Conservation (phyloP, 2,329 filamentous ascomycete genomes). For the Drechslerella coelobrocha region DNA sequence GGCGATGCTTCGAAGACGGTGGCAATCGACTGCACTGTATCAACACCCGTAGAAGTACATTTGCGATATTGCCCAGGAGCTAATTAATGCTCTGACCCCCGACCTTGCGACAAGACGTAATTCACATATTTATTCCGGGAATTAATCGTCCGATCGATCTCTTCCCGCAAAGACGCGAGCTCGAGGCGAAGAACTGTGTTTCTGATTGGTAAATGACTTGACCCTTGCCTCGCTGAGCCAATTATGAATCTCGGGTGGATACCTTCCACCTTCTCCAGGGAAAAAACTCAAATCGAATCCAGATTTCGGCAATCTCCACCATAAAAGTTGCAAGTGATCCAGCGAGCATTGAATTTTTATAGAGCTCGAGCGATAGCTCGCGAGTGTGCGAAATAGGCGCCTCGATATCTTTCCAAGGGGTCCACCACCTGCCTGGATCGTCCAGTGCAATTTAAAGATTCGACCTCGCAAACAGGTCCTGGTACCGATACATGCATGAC, state of each 20-base stretch:
- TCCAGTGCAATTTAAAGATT: slow-evolving; percentile 36
- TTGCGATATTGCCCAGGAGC: no score
- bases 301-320: slow-evolving; percentile 47
- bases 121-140: slow-evolving; percentile 13
- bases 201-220: slow-evolving; percentile 11
- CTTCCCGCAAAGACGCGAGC: slow-evolving; percentile 4
- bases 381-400: background rate
- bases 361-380: slow-evolving; percentile 12
- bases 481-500: background rate
- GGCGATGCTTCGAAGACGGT: no score
- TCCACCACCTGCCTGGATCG: slow-evolving; percentile 30
- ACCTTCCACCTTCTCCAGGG: slow-evolving; percentile 36
- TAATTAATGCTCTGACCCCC: no score
- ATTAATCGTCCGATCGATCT: slow-evolving; percentile 35
- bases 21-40: no score
- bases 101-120: no score
- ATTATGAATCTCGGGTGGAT: background rate
- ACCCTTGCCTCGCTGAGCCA: slow-evolving; percentile 4
- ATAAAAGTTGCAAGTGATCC: slow-evolving; percentile 17
- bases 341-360: slow-evolving; percentile 25
- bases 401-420: no score
- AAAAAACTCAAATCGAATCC: slow-evolving; percentile 24
- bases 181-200: slow-evolving; percentile 1
- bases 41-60: no score
- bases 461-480: background rate